Evolutionary conservation across 1,139 yeast species (phyloP).

Genomic region (Hanseniaspora sp.): DNA sequence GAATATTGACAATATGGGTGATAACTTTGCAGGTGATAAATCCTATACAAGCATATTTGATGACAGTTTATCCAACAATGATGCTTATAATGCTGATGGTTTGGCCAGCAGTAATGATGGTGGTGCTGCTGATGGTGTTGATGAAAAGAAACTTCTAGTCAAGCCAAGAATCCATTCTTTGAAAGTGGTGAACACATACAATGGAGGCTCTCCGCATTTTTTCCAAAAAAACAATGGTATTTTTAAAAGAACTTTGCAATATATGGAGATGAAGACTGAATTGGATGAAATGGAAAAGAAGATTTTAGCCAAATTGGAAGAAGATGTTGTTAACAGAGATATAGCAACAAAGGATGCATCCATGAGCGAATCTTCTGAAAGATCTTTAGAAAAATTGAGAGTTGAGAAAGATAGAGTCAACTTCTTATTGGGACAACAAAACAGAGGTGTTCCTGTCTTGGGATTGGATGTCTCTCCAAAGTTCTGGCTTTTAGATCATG

Average conservation of each 20-base stretch:
- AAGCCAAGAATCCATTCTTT: conserved; percentile 1
- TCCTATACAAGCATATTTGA: conserved; percentile 21
- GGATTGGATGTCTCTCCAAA: conserved; percentile 65
- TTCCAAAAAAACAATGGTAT: conserved; percentile 9
- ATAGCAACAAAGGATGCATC: conserved; percentile 9
- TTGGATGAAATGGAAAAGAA: conserved; percentile 30
- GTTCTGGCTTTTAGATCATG: conserved; percentile 59
- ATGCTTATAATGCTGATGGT: conserved; percentile 16
- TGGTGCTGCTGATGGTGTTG: too few species aligned
- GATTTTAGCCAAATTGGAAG: conserved; percentile 20
- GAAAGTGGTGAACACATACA: conserved; percentile 58
- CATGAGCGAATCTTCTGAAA: conserved; percentile 15
- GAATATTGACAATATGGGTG: conserved; percentile 25
- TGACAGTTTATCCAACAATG: conserved; percentile 22
- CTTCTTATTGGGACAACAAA: conserved; percentile 9
- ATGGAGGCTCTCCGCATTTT: conserved; percentile 53
- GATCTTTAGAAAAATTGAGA: conserved; percentile 3
- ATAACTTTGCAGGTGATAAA: conserved; percentile 26
- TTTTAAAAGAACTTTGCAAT: conserved; percentile 7
- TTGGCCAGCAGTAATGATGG: conserved; percentile 29
- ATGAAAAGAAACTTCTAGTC: conserved; percentile 37
- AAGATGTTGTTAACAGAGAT: conserved; percentile 17
- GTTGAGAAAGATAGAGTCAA: conserved; percentile 7
- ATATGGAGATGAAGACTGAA: conserved; percentile 18
- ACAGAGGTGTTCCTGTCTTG: conserved; percentile 48